Conservation (phyloP, 495 filamentous ascomycete species). For the Trypethelium eluteriae region DNA sequence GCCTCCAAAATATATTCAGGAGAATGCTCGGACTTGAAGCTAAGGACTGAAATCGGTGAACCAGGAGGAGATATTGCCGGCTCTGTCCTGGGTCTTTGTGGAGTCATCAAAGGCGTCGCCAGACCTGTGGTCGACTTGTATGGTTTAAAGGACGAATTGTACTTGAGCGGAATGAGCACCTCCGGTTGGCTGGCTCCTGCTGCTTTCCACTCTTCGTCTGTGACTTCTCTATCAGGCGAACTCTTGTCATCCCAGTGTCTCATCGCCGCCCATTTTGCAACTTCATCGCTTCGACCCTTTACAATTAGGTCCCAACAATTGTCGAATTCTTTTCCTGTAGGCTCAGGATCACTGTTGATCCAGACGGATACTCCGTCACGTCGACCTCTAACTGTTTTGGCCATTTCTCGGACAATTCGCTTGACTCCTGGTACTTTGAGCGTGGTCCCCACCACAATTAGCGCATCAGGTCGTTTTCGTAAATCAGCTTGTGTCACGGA, state of each 20-base stretch:
- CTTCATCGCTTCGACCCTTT: conserved; percentile 76
- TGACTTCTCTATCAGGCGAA: conserved; percentile 37
- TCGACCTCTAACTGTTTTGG: conserved; percentile 64
- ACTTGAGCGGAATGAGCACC: conserved; percentile 17
- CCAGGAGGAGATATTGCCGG: neutral
- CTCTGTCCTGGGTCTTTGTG: neutral
- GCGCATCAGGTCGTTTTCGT: conserved; percentile 73
- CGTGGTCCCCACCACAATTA: conserved; percentile 91
- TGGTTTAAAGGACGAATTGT: conserved; percentile 1
- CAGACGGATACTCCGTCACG: conserved; percentile 88
- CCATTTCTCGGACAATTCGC: conserved; percentile 84
- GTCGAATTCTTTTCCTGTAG: conserved; percentile 74
- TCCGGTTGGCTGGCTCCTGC: neutral
- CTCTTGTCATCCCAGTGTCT: conserved; percentile 65
- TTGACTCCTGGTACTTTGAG: conserved; percentile 89
- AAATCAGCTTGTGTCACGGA: conserved; percentile 79
- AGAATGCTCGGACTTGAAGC: conserved; percentile 2
- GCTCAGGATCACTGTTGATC: conserved; percentile 83
- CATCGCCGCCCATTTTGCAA: conserved; percentile 66
- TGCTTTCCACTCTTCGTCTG: conserved; percentile 29
- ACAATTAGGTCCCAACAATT: conserved; percentile 89
- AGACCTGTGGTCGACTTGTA: conserved; percentile 12
- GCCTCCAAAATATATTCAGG: neutral
- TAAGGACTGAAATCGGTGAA: neutral
- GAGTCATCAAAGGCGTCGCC: conserved; percentile 10